These are phyloP conservation scores for Serendipita sp. DNA, from an alignment of 768 basidiomycete species.

Conservation along the genomic window DNA sequence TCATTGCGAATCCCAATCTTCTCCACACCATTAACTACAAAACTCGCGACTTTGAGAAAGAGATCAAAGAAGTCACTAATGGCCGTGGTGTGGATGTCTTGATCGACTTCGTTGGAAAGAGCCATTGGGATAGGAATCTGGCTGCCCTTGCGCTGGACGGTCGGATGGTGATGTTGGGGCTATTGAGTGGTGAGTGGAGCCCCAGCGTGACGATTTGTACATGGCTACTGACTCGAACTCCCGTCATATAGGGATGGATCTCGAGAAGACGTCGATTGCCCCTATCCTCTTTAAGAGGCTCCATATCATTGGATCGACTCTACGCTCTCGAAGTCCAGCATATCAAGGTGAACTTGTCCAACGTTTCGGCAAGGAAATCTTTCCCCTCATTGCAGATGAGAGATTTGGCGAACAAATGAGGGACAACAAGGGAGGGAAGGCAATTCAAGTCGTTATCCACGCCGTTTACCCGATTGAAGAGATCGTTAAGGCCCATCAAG, in stretches of 20 bases:
- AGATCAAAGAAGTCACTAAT: conserved; percentile 18
- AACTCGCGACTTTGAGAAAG: conserved; percentile 22
- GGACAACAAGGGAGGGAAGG: not conserved
- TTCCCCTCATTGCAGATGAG: conserved; percentile 13
- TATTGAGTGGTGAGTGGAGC: conserved; percentile 14
- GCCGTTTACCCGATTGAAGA: not conserved
- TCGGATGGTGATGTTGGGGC: conserved; percentile 17
- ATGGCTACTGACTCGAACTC: not conserved
- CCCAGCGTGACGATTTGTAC: no score
- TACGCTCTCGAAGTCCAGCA: conserved; percentile 53
- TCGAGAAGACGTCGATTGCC: conserved; percentile 37
- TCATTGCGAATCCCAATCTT: conserved; percentile 12
- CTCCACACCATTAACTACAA: conserved; percentile 22
- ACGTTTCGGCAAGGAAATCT: conserved; percentile 10
- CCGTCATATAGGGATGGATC: conserved; percentile 34
- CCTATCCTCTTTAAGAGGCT: conserved; percentile 74
- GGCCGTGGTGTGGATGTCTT: conserved; percentile 21
- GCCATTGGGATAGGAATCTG: conserved; percentile 19
- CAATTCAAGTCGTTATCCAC: not conserved
- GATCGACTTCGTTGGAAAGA: conserved; percentile 20
- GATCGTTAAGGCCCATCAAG: conserved; percentile 7
- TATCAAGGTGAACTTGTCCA: conserved; percentile 60
- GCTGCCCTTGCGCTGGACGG: conserved; percentile 17
- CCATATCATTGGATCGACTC: conserved; percentile 74
- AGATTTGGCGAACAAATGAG: not conserved